Evolutionary conservation across 2,329 filamentous ascomycete species (phyloP).

Genomic region (Colletotrichum endophyticum): DNA sequence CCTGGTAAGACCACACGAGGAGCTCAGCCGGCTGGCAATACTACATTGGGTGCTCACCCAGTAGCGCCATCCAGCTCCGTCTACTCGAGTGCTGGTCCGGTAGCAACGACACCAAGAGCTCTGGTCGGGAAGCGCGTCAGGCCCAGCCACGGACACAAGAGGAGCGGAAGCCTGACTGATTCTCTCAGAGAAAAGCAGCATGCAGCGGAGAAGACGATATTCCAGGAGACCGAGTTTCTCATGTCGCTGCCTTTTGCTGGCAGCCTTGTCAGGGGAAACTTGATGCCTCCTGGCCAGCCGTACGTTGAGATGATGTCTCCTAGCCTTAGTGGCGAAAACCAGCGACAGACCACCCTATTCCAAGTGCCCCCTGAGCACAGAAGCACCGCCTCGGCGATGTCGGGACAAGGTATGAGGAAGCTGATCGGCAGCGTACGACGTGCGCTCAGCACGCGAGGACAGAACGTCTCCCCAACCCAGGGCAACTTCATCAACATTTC

Average conservation of each 20-base stretch:
- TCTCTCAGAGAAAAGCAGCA: slow-evolving; percentile 71
- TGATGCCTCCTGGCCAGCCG: slow-evolving; percentile 82
- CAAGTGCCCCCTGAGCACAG: slow-evolving; percentile 39
- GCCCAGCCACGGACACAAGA: slow-evolving; percentile 70
- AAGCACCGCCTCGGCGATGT: slow-evolving; percentile 60
- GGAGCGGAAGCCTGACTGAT: slow-evolving; percentile 87
- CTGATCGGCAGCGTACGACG: slow-evolving; percentile 86
- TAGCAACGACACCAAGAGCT: slow-evolving; percentile 64
- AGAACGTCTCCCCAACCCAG: slow-evolving; percentile 47
- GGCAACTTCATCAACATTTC: slow-evolving; percentile 53
- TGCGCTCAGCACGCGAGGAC: slow-evolving; percentile 70
- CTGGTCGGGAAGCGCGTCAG: slow-evolving; percentile 65
- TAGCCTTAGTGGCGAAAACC: slow-evolving; percentile 47
- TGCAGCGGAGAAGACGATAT: slow-evolving; percentile 51
- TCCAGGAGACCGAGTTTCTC: slow-evolving; percentile 61
- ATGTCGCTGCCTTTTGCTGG: slow-evolving; percentile 75
- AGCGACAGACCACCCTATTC: slow-evolving; percentile 60
- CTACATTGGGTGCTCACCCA: slow-evolving; percentile 60
- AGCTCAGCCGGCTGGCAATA: slow-evolving; percentile 37
- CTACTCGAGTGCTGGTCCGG: slow-evolving; percentile 50
- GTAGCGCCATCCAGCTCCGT: slow-evolving; percentile 53
- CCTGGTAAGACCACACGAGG: slow-evolving; percentile 54
- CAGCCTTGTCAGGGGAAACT: slow-evolving; percentile 84
- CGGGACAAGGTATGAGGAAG: slow-evolving; percentile 79
- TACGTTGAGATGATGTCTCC: slow-evolving; percentile 73